Evolutionary conservation across 139 green algal genomes (phyloP), one percentile per base, ranked within the genome.

Genomic region (Chlamydomonas urium): DNA sequence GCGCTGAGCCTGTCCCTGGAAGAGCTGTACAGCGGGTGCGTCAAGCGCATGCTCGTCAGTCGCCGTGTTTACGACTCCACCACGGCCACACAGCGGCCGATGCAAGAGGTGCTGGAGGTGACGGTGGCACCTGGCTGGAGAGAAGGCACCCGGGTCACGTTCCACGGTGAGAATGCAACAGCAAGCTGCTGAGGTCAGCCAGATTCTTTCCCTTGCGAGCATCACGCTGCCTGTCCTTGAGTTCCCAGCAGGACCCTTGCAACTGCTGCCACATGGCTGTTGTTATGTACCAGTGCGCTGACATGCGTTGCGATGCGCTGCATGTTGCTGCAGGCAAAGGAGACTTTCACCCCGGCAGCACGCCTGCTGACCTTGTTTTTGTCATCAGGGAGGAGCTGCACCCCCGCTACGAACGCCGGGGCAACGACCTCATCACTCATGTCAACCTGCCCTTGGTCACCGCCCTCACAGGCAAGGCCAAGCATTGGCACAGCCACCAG

Each of bases 51-150:
- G 65, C 69, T 69, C 61, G 79, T 81, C 75, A 90, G 72, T 1
- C 72, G 83, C 0, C 67, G 76, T 21, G 77, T 83, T 17, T 66
- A 86, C 24, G 70, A 82, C 38, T 83, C 71, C 37, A 65, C 85
- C 31, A 85, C 24, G 50, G 79, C 76, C 72, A 65, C 58, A 57
- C 29, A 31, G 72, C 38, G 79, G 73, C 79, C 75, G 23, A 63
- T 81, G 24, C 71, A 89, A 67, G 83, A 90, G 75, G 78, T 89
- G 47, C 19, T 92, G 29, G 74, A 72, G 50, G 69, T 92, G 24
- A 80, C 85, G 14, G 75, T 91, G 8, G 80, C 81, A 75, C 83
- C 87, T 4, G 87, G 87, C 2, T 92, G 86, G 86, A 92, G 91
- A 74, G 83, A 84, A 37, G 48, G 50, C 50, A 89, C 84, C n/a